phyloP scores from a whole-genome alignment of 2,329 filamentous ascomycete species.

The Fusarium praegraminearum region DNA sequence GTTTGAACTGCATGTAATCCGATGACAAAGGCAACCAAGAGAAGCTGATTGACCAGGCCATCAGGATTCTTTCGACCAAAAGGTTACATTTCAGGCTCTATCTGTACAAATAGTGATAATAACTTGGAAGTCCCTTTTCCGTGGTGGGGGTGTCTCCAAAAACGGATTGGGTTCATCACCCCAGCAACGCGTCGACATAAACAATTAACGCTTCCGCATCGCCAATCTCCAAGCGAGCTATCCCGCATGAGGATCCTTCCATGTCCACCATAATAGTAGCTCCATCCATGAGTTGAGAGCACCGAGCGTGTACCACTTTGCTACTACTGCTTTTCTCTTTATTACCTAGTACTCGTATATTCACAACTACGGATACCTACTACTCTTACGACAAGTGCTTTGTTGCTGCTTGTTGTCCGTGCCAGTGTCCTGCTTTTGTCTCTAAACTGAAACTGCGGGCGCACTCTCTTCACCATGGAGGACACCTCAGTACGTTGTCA shows the following conservation, averaged over 20 bases:
- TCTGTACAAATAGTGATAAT: background rate
- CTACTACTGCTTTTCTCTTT: constrained; percentile 9
- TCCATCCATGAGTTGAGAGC: constrained; percentile 31
- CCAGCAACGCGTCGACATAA: constrained; percentile 40
- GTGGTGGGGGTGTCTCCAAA: constrained; percentile 22
- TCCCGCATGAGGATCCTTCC: constrained; percentile 36
- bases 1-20: background rate
- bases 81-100: constrained; percentile 4
- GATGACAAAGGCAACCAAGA: background rate
- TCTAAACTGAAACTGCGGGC: constrained; percentile 43
- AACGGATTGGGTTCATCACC: constrained; percentile 23
- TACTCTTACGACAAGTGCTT: constrained; percentile 49
- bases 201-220: constrained; percentile 44
- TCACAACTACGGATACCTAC: constrained; percentile 42
- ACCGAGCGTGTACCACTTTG: constrained; percentile 19
- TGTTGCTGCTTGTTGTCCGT: constrained; percentile 54
- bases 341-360: constrained; percentile 15
- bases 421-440: constrained; percentile 38
- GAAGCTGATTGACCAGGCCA: background rate
- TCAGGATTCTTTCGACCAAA: background rate
- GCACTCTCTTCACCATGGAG: constrained; percentile 50
- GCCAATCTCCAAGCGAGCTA: constrained; percentile 45
- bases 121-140: background rate
- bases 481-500: constrained; percentile 49
- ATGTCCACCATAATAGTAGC: constrained; percentile 47